Evolutionary conservation across 2,329 filamentous ascomycete species (phyloP).

Genomic region (Cladosporium sp.): DNA sequence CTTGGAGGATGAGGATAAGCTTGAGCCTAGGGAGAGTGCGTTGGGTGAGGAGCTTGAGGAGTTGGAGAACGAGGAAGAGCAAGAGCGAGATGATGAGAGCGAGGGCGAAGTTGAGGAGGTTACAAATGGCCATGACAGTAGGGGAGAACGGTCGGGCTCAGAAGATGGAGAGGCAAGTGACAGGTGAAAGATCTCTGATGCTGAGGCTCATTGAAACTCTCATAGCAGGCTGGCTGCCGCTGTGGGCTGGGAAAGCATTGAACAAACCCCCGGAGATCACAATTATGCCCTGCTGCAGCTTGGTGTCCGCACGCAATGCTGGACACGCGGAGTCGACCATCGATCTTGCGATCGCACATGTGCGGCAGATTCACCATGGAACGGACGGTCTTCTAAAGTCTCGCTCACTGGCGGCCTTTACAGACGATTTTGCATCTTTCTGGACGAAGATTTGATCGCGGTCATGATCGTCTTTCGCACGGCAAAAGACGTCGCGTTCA

Average conservation of each 20-base stretch:
- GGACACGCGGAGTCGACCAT: not conserved
- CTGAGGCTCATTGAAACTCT: not conserved
- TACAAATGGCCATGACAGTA: slow-evolving; percentile 23
- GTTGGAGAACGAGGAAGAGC: slow-evolving; percentile 53
- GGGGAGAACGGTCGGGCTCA: not conserved
- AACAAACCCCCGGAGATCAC: not conserved
- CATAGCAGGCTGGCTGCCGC: not conserved
- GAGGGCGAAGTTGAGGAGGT: slow-evolving; percentile 31
- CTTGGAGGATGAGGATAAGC: slow-evolving; percentile 82
- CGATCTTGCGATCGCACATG: not conserved
- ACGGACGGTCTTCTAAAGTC: not conserved
- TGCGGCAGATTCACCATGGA: not conserved
- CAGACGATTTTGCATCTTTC: not conserved
- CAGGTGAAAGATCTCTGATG: not conserved
- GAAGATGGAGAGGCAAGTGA: slow-evolving; percentile 4
- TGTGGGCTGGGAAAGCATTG: not conserved
- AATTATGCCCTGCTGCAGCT: not conserved
- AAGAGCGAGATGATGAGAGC: slow-evolving; percentile 42
- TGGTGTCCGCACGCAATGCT: not conserved
- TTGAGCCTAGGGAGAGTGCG: slow-evolving; percentile 84
- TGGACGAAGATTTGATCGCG: not conserved
- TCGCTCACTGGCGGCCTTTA: not conserved
- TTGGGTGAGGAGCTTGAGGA: slow-evolving; percentile 75
- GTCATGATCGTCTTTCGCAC: not conserved
- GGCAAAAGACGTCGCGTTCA: not conserved